Conservation (phyloP, 768 basidiomycete species). For the Galerina sulciceps region DNA sequence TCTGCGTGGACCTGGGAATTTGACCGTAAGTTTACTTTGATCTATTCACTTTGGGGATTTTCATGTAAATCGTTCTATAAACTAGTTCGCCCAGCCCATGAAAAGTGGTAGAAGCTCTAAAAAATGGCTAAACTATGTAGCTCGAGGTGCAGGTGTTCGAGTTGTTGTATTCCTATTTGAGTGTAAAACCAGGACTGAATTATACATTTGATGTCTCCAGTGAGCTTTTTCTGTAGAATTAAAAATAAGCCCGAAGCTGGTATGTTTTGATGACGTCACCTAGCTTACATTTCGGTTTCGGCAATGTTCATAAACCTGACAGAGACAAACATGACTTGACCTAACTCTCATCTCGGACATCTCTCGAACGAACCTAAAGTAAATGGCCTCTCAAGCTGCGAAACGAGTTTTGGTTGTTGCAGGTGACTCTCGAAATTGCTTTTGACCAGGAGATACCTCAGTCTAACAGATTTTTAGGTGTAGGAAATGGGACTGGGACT, state of each 20-base stretch:
- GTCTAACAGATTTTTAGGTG: conserved; percentile 27
- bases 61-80: neutral
- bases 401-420: conserved; percentile 59
- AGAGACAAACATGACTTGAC: too few species aligned
- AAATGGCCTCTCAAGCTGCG: conserved; percentile 33
- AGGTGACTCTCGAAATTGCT: conserved; percentile 38
- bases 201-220: too few species aligned
- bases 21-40: conserved; percentile 56
- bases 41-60: neutral
- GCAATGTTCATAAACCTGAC: too few species aligned
- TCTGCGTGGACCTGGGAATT: conserved; percentile 83
- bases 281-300: too few species aligned
- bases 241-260: too few species aligned
- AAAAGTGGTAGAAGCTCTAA: neutral
- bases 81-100: neutral
- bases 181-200: too few species aligned
- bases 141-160: too few species aligned
- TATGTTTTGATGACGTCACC: too few species aligned
- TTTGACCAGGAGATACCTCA: neutral
- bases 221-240: too few species aligned
- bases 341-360: too few species aligned
- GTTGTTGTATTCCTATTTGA: too few species aligned
- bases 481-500: conserved; percentile 50
- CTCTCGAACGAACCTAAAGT: neutral
- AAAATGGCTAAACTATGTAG: too few species aligned